A percentile compares a stretch with the other conserved stretches of the same genome.
Evolutionary conservation across 768 basidiomycete species (phyloP).

Genomic region (Rickenella mellea): DNA sequence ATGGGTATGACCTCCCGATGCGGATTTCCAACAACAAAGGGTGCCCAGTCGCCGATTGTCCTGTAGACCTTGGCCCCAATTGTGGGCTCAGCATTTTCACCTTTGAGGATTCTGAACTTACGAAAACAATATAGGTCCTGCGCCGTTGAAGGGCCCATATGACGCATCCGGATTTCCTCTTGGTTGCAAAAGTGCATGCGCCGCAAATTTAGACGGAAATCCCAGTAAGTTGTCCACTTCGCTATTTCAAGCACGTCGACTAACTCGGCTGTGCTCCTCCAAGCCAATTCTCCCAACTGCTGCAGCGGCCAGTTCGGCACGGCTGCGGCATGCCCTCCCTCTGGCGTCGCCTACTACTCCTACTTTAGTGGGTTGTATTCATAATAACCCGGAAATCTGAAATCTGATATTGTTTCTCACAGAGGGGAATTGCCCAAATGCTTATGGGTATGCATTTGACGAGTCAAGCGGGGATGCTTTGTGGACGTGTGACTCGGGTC

Average conservation of each 20-base stretch:
- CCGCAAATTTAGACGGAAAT: conserved; percentile 27
- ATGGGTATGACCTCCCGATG: conserved; percentile 41
- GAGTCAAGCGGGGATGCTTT: conserved; percentile 35
- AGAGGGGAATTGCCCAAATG: conserved; percentile 34
- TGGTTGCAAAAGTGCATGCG: conserved; percentile 36
- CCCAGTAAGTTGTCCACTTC: conserved; percentile 10
- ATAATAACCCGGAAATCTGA: too few species aligned
- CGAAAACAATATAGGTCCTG: conserved; percentile 17
- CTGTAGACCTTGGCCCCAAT: conserved; percentile 26
- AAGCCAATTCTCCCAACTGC: conserved; percentile 53
- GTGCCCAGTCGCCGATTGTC: conserved; percentile 38
- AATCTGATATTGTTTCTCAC: conserved; percentile 1
- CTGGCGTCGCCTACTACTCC: conserved; percentile 28
- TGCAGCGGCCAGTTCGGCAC: conserved; percentile 49
- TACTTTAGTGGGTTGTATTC: too few species aligned
- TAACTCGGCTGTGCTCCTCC: too few species aligned
- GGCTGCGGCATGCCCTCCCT: conserved; percentile 44
- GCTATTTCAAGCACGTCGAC: background rate
- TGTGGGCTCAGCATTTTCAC: conserved; percentile 9
- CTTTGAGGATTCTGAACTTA: too few species aligned
- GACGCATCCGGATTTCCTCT: conserved; percentile 26
- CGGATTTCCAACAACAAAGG: conserved; percentile 45
- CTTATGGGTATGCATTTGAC: conserved; percentile 46
- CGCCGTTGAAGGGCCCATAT: conserved; percentile 23
- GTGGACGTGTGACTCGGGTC: conserved; percentile 29